A percentile compares a stretch with the other conserved stretches of the same genome.
Evolutionary conservation across 1,284 basidiomycete genomes (phyloP).

Genomic region (Porodaedalea pini): DNA sequence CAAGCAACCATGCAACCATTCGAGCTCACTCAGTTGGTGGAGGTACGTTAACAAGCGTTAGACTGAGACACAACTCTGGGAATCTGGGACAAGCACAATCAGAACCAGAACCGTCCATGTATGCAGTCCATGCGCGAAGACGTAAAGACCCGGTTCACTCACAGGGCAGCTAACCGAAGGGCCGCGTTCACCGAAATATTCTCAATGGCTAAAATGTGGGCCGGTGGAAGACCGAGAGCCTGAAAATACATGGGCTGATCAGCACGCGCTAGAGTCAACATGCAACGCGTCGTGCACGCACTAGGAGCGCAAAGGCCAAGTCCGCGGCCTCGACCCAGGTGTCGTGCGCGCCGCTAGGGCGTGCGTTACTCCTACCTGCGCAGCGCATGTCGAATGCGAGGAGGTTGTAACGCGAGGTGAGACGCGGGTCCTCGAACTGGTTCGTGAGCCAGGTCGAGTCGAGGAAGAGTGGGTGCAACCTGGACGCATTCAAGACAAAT

Average conservation of each 20-base stretch:
- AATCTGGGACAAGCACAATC: conserved; percentile 41
- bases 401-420: conserved; percentile 56
- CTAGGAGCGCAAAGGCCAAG: conserved; percentile 61
- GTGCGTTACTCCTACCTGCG: conserved; percentile 56
- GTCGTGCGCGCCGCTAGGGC: conserved; percentile 56
- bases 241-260: conserved; percentile 29
- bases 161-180: conserved; percentile 62
- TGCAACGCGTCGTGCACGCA: conserved; percentile 30
- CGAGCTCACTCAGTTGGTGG: conserved; percentile 55
- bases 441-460: conserved; percentile 64
- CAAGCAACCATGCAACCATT: not conserved
- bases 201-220: conserved; percentile 67
- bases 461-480: conserved; percentile 60
- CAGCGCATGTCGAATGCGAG: conserved; percentile 70
- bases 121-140: conserved; percentile 9
- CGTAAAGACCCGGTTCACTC: conserved; percentile 29
- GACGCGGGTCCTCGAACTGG: conserved; percentile 64
- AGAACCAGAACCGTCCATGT: conserved; percentile 8
- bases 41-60: conserved; percentile 66
- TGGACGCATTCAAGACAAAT: not conserved
- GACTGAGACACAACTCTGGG: conserved; percentile 64
- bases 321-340: conserved; percentile 75
- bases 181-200: conserved; percentile 48
- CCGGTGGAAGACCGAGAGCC: conserved; percentile 60
- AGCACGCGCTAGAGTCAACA: not conserved